A percentile compares a stretch with the other conserved stretches of the same genome.
Evolutionary conservation across 352 stramenopile genomes (phyloP).

Genomic region (Hyaloperonospora arabidopsidis): DNA sequence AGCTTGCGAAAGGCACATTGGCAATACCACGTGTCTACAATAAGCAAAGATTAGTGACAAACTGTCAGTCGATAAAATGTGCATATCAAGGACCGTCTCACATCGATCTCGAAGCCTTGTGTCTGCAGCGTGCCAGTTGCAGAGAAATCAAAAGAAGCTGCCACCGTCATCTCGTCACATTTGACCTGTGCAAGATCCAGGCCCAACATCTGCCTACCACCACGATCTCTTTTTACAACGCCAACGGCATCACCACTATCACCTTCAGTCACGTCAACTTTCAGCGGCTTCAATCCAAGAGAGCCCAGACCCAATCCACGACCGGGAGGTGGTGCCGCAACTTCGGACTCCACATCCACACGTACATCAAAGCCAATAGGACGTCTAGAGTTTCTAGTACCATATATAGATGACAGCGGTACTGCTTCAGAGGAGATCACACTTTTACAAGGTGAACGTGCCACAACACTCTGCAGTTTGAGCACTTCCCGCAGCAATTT

Average conservation of each 20-base stretch:
- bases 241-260: slow-evolving; percentile 7
- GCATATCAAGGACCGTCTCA: slow-evolving; percentile 18
- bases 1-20: slow-evolving; percentile 49
- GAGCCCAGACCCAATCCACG: slow-evolving; percentile 26
- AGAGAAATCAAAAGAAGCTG: slow-evolving; percentile 76
- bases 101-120: slow-evolving; percentile 82
- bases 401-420: slow-evolving; percentile 8
- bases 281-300: slow-evolving; percentile 30
- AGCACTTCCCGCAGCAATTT: slow-evolving; percentile 71
- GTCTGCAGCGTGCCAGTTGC: slow-evolving; percentile 65
- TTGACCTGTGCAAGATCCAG: slow-evolving; percentile 61
- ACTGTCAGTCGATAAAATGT: not conserved
- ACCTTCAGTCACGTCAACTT: slow-evolving; percentile 41
- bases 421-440: slow-evolving; percentile 5
- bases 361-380: slow-evolving; percentile 48
- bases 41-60: slow-evolving; percentile 4
- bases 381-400: slow-evolving; percentile 23
- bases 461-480: slow-evolving; percentile 39
- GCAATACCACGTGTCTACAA: slow-evolving; percentile 65
- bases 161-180: slow-evolving; percentile 47
- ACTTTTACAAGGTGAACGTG: not conserved
- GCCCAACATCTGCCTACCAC: slow-evolving; percentile 37
- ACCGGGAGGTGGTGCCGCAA: slow-evolving; percentile 1
- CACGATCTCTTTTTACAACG: slow-evolving; percentile 9
- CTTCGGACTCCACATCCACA: slow-evolving; percentile 37